Conservation (phyloP, 2,329 filamentous ascomycete genomes). For the Scedosporium boydii region DNA sequence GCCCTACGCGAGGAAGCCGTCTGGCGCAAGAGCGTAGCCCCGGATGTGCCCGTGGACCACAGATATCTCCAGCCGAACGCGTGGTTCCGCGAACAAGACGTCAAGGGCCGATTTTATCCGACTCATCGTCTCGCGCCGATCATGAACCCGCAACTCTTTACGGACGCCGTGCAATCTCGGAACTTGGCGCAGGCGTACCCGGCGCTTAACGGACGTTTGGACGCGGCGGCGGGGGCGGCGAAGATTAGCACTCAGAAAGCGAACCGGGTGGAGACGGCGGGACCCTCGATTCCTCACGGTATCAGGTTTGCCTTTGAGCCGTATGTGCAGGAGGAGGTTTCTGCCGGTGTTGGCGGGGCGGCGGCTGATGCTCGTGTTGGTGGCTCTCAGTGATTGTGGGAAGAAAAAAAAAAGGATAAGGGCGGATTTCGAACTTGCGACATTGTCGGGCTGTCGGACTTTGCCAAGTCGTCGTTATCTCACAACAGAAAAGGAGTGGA, state of each 20-base stretch:
- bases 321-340: conserved; percentile 24
- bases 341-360: background rate
- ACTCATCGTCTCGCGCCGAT: conserved; percentile 42
- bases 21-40: conserved; percentile 27
- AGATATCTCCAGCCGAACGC: conserved; percentile 34
- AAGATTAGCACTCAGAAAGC: conserved; percentile 26
- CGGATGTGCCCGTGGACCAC: conserved; percentile 20
- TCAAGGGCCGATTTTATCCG: conserved; percentile 50
- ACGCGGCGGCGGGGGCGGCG: conserved; percentile 23
- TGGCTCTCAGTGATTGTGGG: background rate
- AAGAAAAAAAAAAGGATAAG: background rate
- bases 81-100: conserved; percentile 34
- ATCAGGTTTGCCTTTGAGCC: conserved; percentile 17
- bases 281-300: conserved; percentile 25
- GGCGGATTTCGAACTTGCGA: background rate
- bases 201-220: conserved; percentile 44
- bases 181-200: conserved; percentile 19
- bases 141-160: conserved; percentile 29
- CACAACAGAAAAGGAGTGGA: too few relatives aligned
- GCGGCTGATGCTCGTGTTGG: background rate
- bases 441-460: too few relatives aligned
- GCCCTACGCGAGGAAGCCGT: conserved; percentile 28
- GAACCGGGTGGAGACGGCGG: conserved; percentile 33
- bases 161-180: conserved; percentile 20
- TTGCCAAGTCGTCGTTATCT: too few relatives aligned